Percentiles rank a stretch among this genome's conserved stretches.
These are phyloP conservation scores for Suillus subalutaceus DNA, from an alignment of 768 basidiomycete genomes.

Conservation along the genomic window DNA sequence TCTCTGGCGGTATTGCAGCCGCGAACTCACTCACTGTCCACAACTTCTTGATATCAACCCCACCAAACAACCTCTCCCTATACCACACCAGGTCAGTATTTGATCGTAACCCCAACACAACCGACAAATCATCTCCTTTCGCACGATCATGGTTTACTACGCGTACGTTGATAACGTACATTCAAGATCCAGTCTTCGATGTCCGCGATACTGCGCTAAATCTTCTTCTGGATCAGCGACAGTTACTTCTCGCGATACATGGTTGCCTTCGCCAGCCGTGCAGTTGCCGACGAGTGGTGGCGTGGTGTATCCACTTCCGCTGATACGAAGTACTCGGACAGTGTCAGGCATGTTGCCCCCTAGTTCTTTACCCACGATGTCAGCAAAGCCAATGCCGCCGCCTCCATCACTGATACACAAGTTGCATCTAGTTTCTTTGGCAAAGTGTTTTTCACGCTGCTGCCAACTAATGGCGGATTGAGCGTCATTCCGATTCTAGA, in stretches of 20 bases:
- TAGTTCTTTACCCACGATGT: not conserved
- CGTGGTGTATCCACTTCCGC: constrained; percentile 22
- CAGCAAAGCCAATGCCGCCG: not conserved
- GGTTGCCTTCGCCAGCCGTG: constrained; percentile 24
- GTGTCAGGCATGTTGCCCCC: not conserved
- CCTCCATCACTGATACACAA: not conserved
- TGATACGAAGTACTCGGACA: constrained; percentile 1
- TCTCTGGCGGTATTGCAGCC: not conserved
- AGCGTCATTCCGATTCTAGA: not conserved
- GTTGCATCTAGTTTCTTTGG: not conserved
- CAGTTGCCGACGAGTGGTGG: constrained; percentile 32
- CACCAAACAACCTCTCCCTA: not conserved
- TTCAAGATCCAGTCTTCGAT: not conserved
- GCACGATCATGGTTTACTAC: not conserved
- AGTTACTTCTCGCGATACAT: constrained; percentile 16
- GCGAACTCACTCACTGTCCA: not conserved
- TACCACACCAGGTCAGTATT: not conserved
- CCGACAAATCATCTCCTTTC: not conserved
- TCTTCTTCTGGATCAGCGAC: not conserved
- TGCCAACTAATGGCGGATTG: not conserved
- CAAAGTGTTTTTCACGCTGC: constrained; percentile 1
- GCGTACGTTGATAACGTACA: not conserved
- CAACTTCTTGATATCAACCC: not conserved
- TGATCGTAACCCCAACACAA: not conserved
- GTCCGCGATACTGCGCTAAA: not conserved